Conservation (phyloP, 225 moss, liverwort and hornwort species). For the Anthoceros angustus region DNA sequence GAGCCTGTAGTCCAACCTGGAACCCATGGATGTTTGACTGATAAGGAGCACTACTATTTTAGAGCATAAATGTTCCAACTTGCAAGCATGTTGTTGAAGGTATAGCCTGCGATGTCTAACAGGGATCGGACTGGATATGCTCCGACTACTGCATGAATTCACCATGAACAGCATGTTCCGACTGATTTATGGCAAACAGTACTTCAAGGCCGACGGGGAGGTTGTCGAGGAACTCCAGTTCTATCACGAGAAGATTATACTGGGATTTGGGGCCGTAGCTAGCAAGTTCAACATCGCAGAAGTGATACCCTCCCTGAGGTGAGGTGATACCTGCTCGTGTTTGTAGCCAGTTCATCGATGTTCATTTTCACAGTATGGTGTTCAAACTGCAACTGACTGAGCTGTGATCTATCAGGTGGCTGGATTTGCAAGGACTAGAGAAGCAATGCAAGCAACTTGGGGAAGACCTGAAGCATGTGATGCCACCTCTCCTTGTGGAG, state of each 20-base stretch:
- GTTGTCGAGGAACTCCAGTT: background rate
- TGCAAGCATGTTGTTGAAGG: background rate
- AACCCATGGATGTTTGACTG: background rate
- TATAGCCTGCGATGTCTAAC: background rate
- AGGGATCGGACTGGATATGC: background rate
- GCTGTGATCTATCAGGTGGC: background rate
- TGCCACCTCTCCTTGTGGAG: background rate
- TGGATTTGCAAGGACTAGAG: conserved; percentile 4
- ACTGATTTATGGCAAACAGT: conserved; percentile 3
- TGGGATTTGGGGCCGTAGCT: background rate
- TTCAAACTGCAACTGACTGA: background rate
- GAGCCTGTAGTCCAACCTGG: background rate
- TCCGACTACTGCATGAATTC: background rate
- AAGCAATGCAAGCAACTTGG: background rate
- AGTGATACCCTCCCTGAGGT: background rate
- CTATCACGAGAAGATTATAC: background rate
- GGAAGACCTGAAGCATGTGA: background rate
- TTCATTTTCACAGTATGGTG: background rate
- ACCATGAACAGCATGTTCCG: conserved; percentile 1
- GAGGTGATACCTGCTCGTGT: background rate
- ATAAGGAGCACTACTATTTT: background rate
- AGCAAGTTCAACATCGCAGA: background rate
- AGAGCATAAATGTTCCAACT: background rate
- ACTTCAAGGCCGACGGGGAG: background rate
- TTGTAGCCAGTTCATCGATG: background rate